A percentile compares a stretch with the other conserved stretches of the same genome.
Evolutionary conservation across 192 early-diverging fungal genomes (phyloP).

Genomic region (Backusella australiensis): DNA sequence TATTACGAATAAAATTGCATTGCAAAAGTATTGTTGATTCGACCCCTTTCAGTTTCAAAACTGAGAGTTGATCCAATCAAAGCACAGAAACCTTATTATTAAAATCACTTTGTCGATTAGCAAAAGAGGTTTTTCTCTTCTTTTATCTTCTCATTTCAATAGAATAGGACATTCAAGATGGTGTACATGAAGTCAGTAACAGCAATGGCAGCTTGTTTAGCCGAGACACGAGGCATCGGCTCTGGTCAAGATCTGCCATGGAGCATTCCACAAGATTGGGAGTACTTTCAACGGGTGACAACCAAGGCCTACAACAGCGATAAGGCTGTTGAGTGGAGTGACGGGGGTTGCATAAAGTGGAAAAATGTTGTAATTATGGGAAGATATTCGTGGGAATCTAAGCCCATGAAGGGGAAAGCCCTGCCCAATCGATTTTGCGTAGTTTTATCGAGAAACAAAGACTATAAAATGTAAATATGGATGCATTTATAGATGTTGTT

Average conservation of each 20-base stretch:
- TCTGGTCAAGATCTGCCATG: conserved; percentile 71
- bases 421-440: conserved; percentile 78
- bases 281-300: conserved; percentile 73
- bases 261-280: conserved; percentile 79
- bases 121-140: not conserved
- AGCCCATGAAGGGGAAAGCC: conserved; percentile 75
- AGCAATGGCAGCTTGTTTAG: conserved; percentile 74
- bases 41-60: too few species aligned
- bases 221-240: conserved; percentile 75
- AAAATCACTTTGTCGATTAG: too few species aligned
- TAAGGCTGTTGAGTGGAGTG: too few species aligned
- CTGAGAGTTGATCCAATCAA: too few species aligned
- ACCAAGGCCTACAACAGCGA: conserved; percentile 17
- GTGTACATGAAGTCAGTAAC: conserved; percentile 32
- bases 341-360: not conserved
- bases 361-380: conserved; percentile 93
- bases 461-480: conserved; percentile 30
- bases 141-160: not conserved
- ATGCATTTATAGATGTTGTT: not conserved
- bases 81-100: too few species aligned
- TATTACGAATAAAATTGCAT: too few species aligned
- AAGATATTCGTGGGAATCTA: conserved; percentile 85
- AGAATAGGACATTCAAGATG: not conserved
- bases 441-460: conserved; percentile 66
- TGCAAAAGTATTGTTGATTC: too few species aligned